Evolutionary conservation across 345 rosid species (phyloP), one percentile per base, ranked within the genome.

Genomic region (Populus alba): DNA sequence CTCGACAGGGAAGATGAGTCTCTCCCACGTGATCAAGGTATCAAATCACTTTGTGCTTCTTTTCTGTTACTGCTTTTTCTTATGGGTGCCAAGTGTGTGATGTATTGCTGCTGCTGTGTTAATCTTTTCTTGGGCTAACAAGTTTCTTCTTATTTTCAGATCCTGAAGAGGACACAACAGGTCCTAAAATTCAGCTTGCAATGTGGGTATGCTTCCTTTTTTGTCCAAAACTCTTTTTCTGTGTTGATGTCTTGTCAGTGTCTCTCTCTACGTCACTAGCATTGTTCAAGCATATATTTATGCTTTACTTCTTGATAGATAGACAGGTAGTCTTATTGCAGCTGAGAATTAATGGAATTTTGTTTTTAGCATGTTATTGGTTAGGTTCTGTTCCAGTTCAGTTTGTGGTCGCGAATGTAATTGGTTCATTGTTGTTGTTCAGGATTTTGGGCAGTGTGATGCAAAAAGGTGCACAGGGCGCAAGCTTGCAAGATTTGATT

Each of bases 381-480:
- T 66, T 18, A 22, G 8, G 7, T 61, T 78, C 17, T 43, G 39
- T 55, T 79, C 74, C 63, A 67, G 22, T 79, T 74, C 39, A 69
- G 49, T 55, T 72, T 75, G 49, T 23, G 22, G 66, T 20, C 18
- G 33, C 71, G 71, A 66, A 9, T 22, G 7, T 75, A 29, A 73
- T 55, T 75, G 53, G 66, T 84, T 70, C 18, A 20, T 10, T 72
- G 25, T 22, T 81, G 38, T 82, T 79, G 63, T 72, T 83, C 86
- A 94, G 95, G 98, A 97, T 83, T 94, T 97, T 83, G 95, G 97
- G 72, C 98, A 97, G 75, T 92, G 99, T 83, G 97, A 92, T 87
- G 92, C 97, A 31, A 96, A 94, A 87, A 87, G 91, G 88, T 96
- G 99, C 86, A 96, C 99, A 0, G 97, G 99, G 71, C 97, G 99